Evolutionary conservation across 1,284 basidiomycete species (phyloP), one percentile per base, ranked within the genome.

Genomic region (Leccinum fallax): DNA sequence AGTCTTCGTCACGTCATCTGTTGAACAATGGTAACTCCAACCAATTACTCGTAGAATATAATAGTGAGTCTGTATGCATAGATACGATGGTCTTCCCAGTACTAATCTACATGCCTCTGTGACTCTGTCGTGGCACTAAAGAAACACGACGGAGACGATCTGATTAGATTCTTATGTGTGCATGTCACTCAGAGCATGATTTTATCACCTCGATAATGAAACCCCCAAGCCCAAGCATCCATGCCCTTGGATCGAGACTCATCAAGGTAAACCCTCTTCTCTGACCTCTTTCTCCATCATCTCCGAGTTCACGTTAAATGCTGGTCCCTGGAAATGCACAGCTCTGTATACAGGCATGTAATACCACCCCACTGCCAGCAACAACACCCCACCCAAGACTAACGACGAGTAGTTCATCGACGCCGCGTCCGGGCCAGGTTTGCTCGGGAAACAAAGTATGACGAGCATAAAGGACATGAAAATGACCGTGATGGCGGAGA

Each of bases 361-460:
- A 53, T 74, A 72, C 73, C 72, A 72, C 6, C 40, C 40, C 19
- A 71, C 40, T 53, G 58, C 60, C 13, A 74, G 61, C 2, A 51
- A 34, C 53, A 73, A 58, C 49, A 68, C 59, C 3, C 74, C 71
- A 1, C 72, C 68, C 40, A 74, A 59, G 2, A 75, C 70, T 11
- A 74, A 64, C 2, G 66, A 64, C 6, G 74, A 68, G 34, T 77
- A 74, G 26, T 77, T 75, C 76, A 75, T 74, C n/a, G 53, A 59
- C 6, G 59, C 28, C 3, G 38, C 52, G 21, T 28, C 62, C 61
- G 48, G 63, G 57, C 4, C 26, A 0, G 72, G 69, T 0, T 61
- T 60, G 0, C 67, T 58, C 2, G 71, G 70, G 57, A 76, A 76
- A 57, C 65, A 67, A 11, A 77, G 61, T 16, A 76, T 54, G 19